Base-by-base conservation (phyloP, 2,329 filamentous ascomycete genomes). In the Ceratocystis diversiconidia region DNA sequence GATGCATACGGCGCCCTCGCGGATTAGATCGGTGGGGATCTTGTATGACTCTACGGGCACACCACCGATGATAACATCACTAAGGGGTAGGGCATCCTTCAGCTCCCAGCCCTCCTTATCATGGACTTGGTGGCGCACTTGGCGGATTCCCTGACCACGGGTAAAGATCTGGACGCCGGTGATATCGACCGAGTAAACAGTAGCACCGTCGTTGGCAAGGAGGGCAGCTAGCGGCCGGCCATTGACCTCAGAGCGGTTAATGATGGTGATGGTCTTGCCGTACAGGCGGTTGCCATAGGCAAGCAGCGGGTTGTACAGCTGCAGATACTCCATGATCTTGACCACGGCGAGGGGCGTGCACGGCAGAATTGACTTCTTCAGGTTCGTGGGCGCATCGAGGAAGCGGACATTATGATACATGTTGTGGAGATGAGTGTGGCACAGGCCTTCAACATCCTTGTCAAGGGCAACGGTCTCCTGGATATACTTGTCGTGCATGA, bases 371-470 rank as follows among this genome's bases (percentile, higher is more conserved):
- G 88, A 95, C 79, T 99, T 97, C 75, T 90, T 89, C 67, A 79
- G 80, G 75, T 90, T 89, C 55, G 80, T 76, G 3, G 87, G 87
- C 28, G 85, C 79, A 76, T 99, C 94, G 66, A 99, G 81, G 79
- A 92, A 97, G 70, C 94, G 90, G 72, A 95, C 85, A 78, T 99
- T 99, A 80, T 96, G 89, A 78, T 97, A 99, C 92, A 99, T 96
- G 82, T 99, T 99, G 83, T 92, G 92, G 73, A 97, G 88, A 78
- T 97, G 92, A 73, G 86, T 87, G 76, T 96, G 92, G 71, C 88
- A 90, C 67, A 99, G 84, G 44, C 94, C 94, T 76, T 99, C 94
- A 70, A 99, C 92, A 72, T 99, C 94, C 77, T 99, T 97, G 75
- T 83, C 78, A 55, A 96, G 82, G 66, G 90, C 86, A 66, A 96